Evolutionary conservation across 768 basidiomycete genomes (phyloP).

Genomic region (Russula earlei): DNA sequence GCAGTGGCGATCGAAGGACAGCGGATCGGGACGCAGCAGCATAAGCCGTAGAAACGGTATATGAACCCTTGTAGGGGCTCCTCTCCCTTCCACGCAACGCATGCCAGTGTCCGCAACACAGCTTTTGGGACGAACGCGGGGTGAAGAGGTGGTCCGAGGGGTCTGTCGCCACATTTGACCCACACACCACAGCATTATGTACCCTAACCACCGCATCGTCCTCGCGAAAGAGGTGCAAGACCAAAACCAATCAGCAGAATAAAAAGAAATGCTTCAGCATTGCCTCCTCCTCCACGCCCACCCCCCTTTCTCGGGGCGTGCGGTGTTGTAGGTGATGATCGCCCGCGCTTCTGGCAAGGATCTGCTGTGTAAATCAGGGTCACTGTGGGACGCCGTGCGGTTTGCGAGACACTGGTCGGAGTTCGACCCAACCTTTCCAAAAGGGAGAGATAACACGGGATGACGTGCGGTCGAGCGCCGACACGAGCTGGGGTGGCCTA

Average conservation of each 20-base stretch:
- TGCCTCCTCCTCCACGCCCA: background rate
- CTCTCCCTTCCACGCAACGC: background rate
- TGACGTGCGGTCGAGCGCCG: background rate
- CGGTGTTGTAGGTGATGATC: background rate
- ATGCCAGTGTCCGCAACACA: background rate
- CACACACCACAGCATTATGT: background rate
- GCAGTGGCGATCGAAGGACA: constrained; percentile 11
- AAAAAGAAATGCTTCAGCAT: background rate
- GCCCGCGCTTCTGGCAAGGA: background rate
- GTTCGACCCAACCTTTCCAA: background rate
- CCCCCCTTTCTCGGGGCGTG: too few species aligned
- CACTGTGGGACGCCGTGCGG: background rate
- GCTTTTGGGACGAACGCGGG: background rate
- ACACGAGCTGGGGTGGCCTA: background rate
- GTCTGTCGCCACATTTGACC: background rate
- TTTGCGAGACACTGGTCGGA: constrained; percentile 16
- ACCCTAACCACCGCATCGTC: too few species aligned
- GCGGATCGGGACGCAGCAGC: constrained; percentile 8
- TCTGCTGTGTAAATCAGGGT: background rate
- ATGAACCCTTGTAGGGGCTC: constrained; percentile 4
- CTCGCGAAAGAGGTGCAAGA: background rate
- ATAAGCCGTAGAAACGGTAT: constrained; percentile 4
- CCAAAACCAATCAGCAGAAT: background rate
- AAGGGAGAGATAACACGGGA: background rate
- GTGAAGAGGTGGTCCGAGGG: background rate